Conservation (phyloP, 2,329 filamentous ascomycete genomes). For the Clarireedia sp. region DNA sequence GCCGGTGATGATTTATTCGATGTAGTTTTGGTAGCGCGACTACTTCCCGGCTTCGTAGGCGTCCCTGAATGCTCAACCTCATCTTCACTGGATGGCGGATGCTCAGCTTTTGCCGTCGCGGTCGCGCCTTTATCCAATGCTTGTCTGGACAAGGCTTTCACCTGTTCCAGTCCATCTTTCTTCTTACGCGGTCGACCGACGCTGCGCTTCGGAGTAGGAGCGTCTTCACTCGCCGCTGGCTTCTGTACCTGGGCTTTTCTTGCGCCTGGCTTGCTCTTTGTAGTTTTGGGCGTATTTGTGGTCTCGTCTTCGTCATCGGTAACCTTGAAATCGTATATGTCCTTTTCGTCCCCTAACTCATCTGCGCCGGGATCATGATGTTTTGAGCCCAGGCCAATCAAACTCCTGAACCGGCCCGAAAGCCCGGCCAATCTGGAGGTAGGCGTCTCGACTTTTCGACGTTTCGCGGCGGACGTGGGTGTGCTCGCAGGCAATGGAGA, state of each 20-base stretch:
- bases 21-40: background rate
- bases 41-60: background rate
- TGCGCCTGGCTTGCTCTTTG: background rate
- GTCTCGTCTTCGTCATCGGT: conserved; percentile 11
- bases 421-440: background rate
- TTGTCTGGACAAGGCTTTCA: conserved; percentile 9
- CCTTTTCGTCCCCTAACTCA: conserved; percentile 3
- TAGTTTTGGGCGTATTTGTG: background rate
- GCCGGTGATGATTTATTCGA: background rate
- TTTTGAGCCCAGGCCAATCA: background rate
- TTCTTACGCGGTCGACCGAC: conserved; percentile 5
- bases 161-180: conserved; percentile 7
- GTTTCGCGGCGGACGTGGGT: conserved; percentile 2
- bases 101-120: background rate
- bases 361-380: conserved; percentile 3
- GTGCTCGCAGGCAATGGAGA: conserved; percentile 7
- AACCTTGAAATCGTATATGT: conserved; percentile 6
- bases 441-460: conserved; percentile 4
- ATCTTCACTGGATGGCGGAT: background rate
- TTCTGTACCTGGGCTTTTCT: background rate
- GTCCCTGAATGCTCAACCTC: background rate
- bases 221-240: background rate
- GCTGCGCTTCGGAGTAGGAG: background rate
- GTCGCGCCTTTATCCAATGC: background rate
- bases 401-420: background rate